phyloP scores from a whole-genome alignment of 164 flowering plant genomes.

The Tinospora cordifolia region DNA sequence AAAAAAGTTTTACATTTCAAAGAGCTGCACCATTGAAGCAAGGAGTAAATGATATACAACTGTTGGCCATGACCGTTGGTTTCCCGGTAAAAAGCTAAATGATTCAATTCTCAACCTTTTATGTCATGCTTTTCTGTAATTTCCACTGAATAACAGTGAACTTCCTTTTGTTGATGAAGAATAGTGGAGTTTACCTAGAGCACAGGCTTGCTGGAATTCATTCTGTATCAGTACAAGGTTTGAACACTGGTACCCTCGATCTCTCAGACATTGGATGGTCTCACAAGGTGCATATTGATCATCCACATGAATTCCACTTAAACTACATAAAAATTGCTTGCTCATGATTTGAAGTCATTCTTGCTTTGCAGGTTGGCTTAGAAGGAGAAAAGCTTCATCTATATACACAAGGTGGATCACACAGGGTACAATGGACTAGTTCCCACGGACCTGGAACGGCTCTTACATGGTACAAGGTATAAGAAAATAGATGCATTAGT shows the following conservation, averaged over 20 bases:
- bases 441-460: slow-evolving; percentile 25
- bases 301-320: neutral
- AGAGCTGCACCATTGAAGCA: slow-evolving; percentile 32
- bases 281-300: slow-evolving; percentile 40
- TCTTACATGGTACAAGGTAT: slow-evolving; percentile 90
- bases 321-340: neutral
- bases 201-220: slow-evolving; percentile 61
- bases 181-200: slow-evolving; percentile 90
- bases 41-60: slow-evolving; percentile 56
- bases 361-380: slow-evolving; percentile 46
- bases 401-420: slow-evolving; percentile 47
- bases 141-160: neutral
- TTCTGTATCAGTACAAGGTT: slow-evolving; percentile 43
- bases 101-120: neutral
- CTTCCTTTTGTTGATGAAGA: slow-evolving; percentile 32
- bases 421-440: slow-evolving; percentile 49
- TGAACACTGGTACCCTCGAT: slow-evolving; percentile 82
- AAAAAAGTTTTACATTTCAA: slow-evolving; percentile 48
- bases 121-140: neutral
- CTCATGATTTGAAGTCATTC: neutral
- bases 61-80: slow-evolving; percentile 60
- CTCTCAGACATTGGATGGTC: slow-evolving; percentile 56
- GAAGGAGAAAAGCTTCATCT: slow-evolving; percentile 46
- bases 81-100: slow-evolving; percentile 44
- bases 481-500: too few relatives aligned